Percentiles rank a stretch among this genome's conserved stretches.
Conservation (phyloP, 2,329 filamentous ascomycete species). For the Aureobasidium sp. region DNA sequence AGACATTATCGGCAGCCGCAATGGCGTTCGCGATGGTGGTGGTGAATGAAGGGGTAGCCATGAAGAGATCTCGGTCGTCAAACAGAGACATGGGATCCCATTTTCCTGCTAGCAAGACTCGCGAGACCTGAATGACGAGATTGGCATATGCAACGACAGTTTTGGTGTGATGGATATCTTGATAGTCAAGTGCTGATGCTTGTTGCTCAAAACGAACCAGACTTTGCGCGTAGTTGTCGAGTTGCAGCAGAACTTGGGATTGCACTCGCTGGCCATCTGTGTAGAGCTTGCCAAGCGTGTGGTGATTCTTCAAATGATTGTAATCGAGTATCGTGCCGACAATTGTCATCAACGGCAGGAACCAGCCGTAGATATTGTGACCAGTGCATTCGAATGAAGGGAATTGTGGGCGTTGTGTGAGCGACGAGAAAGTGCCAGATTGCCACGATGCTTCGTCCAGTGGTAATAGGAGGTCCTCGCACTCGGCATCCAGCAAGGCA, state of each 20-base stretch:
- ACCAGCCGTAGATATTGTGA: constrained; percentile 16
- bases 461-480: constrained; percentile 10
- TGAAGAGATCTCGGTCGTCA: constrained; percentile 16
- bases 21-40: constrained; percentile 15
- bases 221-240: constrained; percentile 14
- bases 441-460: constrained; percentile 14
- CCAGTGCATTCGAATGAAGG: constrained; percentile 15
- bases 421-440: constrained; percentile 10
- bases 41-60: constrained; percentile 15
- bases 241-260: constrained; percentile 7
- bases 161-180: constrained; percentile 14
- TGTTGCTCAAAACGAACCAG: constrained; percentile 13
- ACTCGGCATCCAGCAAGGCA: constrained; percentile 13
- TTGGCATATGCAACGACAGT: constrained; percentile 14
- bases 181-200: constrained; percentile 1
- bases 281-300: constrained; percentile 12
- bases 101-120: constrained; percentile 11
- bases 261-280: constrained; percentile 13
- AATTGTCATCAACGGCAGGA: constrained; percentile 14
- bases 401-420: constrained; percentile 13
- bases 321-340: constrained; percentile 15
- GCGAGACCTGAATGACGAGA: constrained; percentile 12
- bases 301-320: constrained; percentile 13
- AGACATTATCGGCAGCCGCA: constrained; percentile 12
- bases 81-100: constrained; percentile 15